Evolutionary conservation across 371 early-diverging fungal genomes (phyloP), one percentile per base, ranked within the genome.

Genomic region (Coemansia sp.): DNA sequence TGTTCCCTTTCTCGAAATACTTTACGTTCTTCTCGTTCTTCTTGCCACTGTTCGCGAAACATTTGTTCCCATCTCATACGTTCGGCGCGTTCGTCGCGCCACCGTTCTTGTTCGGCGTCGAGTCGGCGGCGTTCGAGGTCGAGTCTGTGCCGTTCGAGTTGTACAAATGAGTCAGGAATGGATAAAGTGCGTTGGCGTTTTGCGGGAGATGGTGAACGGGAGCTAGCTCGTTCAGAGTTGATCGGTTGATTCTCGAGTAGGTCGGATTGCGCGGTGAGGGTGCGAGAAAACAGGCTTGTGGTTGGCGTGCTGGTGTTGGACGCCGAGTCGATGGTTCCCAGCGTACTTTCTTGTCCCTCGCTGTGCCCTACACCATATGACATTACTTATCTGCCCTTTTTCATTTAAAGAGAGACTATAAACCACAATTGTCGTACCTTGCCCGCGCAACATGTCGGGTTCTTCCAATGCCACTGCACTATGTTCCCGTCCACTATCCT

Each of bases 11-110:
- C 72, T 4, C 72, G 23, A 16, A 67, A 54, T 3, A 48, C 59
- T 54, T 53, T 62, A 1, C 71, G 50, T 30, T 72, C 64, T 42
- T 72, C 67, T 28, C 67, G 67, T 5, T 72, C 72, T 26, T 72
- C 64, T 18, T 64, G 72, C 72, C 67, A 67, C 33, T 64, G 72
- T 64, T 67, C 72, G 5, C 67, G 57, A 28, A 47, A 72, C 67
- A 72, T 72, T 23, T 67, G 63, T 33, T 67, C 72, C 72, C 72
- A 72, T 1, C 72, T 26, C 30, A 59, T 28, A 1, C 67, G 62
- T 8, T 63, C 63, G 2, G 64, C 67, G 11, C 72, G 67, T 16
- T 72, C 67, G 33, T 72, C 72, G 21, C 67, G 63, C 72, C 72
- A 67, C 14, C 72, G 56, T 55, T 72, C 64, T 18, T 72, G 72